Evolutionary conservation across 192 early-diverging fungal species (phyloP).

Genomic region (Chytriomyces sp.): DNA sequence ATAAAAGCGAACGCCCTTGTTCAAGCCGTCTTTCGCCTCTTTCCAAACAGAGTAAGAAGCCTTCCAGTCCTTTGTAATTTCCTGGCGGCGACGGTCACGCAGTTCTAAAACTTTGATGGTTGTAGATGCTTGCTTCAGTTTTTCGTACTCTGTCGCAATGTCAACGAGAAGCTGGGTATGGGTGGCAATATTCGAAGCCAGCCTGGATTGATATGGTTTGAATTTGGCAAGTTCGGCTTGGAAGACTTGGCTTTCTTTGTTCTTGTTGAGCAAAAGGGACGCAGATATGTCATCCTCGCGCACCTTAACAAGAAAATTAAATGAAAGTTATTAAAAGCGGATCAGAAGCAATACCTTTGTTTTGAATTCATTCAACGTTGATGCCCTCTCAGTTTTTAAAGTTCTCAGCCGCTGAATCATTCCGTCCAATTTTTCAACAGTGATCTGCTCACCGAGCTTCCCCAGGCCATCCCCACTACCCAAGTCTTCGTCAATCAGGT

Average conservation of each 20-base stretch:
- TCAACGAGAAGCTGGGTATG: conserved; percentile 78
- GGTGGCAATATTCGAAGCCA: conserved; percentile 73
- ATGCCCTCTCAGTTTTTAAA: conserved; percentile 73
- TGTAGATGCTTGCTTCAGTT: conserved; percentile 45
- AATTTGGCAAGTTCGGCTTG: conserved; percentile 91
- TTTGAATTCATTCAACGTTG: conserved; percentile 76
- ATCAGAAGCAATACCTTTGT: conserved; percentile 57
- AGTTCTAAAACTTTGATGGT: conserved; percentile 51
- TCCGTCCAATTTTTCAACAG: conserved; percentile 69
- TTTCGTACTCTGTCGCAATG: conserved; percentile 76
- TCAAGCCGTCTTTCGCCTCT: conserved; percentile 72
- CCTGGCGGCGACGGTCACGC: conserved; percentile 75
- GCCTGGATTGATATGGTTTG: conserved; percentile 74
- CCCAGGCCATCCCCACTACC: conserved; percentile 45
- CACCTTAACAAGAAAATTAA: conserved; percentile 39
- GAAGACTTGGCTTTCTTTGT: conserved; percentile 87
- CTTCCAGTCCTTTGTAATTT: conserved; percentile 69
- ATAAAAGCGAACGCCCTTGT: conserved; percentile 75
- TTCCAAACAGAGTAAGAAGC: conserved; percentile 67
- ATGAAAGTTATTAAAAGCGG: not conserved
- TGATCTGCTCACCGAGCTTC: conserved; percentile 59
- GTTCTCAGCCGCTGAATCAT: conserved; percentile 65
- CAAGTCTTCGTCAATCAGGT: conserved; percentile 62
- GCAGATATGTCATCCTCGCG: conserved; percentile 90
- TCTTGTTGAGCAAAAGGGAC: conserved; percentile 78